A percentile compares a stretch with the other conserved stretches of the same genome.
Conservation (phyloP, 1,284 basidiomycete genomes). For the Malassezia dermatis region DNA sequence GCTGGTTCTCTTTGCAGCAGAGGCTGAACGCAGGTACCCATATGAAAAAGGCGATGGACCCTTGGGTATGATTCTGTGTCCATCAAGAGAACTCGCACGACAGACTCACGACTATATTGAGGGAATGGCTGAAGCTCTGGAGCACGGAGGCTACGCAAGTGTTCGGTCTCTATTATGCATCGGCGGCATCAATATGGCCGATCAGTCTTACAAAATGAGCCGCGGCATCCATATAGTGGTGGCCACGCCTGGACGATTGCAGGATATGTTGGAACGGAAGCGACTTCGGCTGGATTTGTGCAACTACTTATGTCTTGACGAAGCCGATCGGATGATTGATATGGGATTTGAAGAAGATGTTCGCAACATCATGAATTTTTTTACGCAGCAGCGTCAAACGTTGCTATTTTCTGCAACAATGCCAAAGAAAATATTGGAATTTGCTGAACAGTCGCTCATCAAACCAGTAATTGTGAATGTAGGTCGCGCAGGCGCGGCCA, state of each 20-base stretch:
- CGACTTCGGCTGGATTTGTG: slow-evolving; percentile 73
- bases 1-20: slow-evolving; percentile 57
- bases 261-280: slow-evolving; percentile 68
- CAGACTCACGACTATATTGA: slow-evolving; percentile 93
- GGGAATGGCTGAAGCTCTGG: slow-evolving; percentile 70
- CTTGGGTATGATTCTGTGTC: slow-evolving; percentile 80
- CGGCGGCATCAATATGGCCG: slow-evolving; percentile 93
- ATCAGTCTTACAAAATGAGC: slow-evolving; percentile 77
- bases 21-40: slow-evolving; percentile 81
- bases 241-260: slow-evolving; percentile 56
- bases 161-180: slow-evolving; percentile 70
- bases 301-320: slow-evolving; percentile 87
- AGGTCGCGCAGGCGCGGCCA: slow-evolving; percentile 92
- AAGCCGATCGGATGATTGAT: slow-evolving; percentile 98
- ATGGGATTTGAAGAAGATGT: slow-evolving; percentile 98
- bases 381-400: slow-evolving; percentile 92
- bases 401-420: slow-evolving; percentile 96
- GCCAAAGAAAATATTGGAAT: slow-evolving; percentile 97
- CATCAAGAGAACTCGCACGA: slow-evolving; percentile 42
- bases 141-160: slow-evolving; percentile 73
- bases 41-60: slow-evolving; percentile 89
- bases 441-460: slow-evolving; percentile 87
- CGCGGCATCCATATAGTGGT: slow-evolving; percentile 92
- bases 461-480: slow-evolving; percentile 90
- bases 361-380: slow-evolving; percentile 94